Conservation (phyloP, 129 eudicot species). For the Saposhnikovia divaricata region DNA sequence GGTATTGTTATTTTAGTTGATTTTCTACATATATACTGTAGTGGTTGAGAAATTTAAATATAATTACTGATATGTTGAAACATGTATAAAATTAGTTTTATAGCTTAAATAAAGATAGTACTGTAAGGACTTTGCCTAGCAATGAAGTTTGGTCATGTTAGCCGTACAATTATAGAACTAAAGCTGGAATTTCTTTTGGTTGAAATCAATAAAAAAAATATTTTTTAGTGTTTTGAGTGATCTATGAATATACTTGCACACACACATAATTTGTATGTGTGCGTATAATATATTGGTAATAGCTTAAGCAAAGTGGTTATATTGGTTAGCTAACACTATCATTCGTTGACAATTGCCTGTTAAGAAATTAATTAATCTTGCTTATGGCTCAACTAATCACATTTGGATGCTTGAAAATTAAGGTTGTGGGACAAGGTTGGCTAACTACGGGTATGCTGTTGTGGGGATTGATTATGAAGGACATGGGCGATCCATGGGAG, state of each 20-base stretch:
- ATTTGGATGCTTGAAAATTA: neutral
- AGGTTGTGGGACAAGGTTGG: slow-evolving; percentile 77
- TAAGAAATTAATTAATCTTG: neutral
- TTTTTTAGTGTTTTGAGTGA: too few species aligned
- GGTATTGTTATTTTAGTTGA: neutral
- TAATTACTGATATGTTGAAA: too few species aligned
- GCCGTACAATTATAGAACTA: too few species aligned
- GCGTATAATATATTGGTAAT: neutral
- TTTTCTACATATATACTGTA: neutral
- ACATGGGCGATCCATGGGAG: slow-evolving; percentile 84
- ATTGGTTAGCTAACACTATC: slow-evolving; percentile 33
- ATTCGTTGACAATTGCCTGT: neutral
- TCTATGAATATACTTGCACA: too few species aligned
- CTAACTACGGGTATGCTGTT: slow-evolving; percentile 74
- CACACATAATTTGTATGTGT: too few species aligned
- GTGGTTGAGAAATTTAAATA: neutral
- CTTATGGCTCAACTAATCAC: neutral
- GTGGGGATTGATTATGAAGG: slow-evolving; percentile 96
- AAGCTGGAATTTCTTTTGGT: too few species aligned
- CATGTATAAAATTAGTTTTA: too few species aligned
- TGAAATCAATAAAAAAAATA: too few species aligned
- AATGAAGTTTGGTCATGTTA: too few species aligned
- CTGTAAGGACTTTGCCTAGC: too few species aligned
- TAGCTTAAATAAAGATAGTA: too few species aligned
- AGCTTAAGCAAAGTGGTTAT: neutral